phyloP scores from a whole-genome alignment of 345 rosid species.

The Gossypioides kirkii region DNA sequence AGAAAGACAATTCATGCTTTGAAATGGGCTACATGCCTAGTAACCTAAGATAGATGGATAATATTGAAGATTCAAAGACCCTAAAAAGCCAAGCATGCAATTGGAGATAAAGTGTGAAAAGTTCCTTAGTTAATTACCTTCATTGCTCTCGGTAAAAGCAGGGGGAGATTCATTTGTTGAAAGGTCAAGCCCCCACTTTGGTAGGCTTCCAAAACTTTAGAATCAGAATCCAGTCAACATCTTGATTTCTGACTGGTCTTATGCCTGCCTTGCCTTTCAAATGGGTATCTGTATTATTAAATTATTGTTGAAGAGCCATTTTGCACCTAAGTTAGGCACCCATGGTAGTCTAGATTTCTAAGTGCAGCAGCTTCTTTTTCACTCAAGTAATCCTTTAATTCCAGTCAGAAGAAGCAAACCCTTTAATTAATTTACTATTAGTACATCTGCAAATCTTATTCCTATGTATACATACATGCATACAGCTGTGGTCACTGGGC shows the following conservation, averaged over 20 bases:
- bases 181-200: constrained; percentile 12
- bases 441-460: neutral
- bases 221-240: constrained; percentile 1
- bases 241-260: neutral
- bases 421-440: neutral
- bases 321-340: neutral
- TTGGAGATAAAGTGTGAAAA: neutral
- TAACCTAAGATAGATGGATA: neutral
- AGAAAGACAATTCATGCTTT: neutral
- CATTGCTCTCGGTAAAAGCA: neutral
- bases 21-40: neutral
- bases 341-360: neutral
- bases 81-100: constrained; percentile 1
- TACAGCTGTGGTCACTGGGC: neutral
- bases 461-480: neutral
- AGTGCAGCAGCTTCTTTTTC: neutral
- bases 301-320: neutral
- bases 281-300: neutral
- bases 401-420: neutral
- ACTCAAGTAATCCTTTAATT: neutral
- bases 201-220: constrained; percentile 3
- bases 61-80: neutral
- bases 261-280: neutral
- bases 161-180: constrained; percentile 3
- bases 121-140: neutral